Base-by-base conservation (phyloP, 2,329 filamentous ascomycete genomes). In the Fonsecaea monophora region DNA sequence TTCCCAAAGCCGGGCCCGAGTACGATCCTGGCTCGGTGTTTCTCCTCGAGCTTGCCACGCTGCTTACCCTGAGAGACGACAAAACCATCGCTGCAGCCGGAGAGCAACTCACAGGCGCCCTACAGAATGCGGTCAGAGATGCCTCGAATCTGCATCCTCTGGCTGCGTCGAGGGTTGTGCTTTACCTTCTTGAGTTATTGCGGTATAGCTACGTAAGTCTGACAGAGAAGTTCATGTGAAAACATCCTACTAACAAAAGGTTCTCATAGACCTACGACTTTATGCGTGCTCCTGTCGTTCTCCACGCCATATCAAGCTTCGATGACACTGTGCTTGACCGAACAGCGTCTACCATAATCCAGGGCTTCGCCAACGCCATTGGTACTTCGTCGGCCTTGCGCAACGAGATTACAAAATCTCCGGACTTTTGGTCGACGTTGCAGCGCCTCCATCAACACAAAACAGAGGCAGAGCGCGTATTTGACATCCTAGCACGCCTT, bases 351-450 rank as follows among this genome's bases (percentile, higher is more conserved):
- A 86, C 92, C 4, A 87, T 96, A 0, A 82, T 97, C 18, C 89
- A 91, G 73, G 94, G 94, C 0, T 82, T 99, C 32, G 87, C 89
- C 53, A 84, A 89, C 53, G 97, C 94, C 74, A 91, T 97, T 71
- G 88, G 90, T 60, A 87, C 90, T 67, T 88, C 92, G 0, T 89
- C 89, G 32, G 88, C 91, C 12, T 82, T 99, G 34, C 89, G 92
- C 65, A 97, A 92, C 72, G 94, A 98, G 79, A 91, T 98, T 72
- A 96, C 96, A 79, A 94, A 92, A 13, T 98, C 94, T 18, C 95
- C 95, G 0, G 95, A 99, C 75, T 98, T 99, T 78, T 99, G 95
- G 95, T 90, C 90, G 4, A 91, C 97, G 13, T 83, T 99, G 60
- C 89, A 92, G 68, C 86, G 88, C 37, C 82, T 99, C 18, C 88